Base-by-base conservation (phyloP, 1,284 basidiomycete genomes). In the Rhodotorula glutinis region DNA sequence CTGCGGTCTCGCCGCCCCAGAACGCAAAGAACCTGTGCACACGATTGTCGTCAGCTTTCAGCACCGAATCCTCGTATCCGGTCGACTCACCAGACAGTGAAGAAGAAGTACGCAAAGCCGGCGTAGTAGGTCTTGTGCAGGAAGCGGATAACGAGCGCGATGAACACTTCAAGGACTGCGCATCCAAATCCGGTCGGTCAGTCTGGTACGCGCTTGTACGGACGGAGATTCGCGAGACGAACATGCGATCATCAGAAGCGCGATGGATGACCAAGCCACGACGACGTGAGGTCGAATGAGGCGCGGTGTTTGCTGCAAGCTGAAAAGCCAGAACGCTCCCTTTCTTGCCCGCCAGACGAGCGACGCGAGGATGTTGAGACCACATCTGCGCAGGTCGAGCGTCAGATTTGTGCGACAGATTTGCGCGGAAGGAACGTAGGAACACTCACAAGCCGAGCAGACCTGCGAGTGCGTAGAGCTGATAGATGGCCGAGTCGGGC, bases 21-120 rank as follows among this genome's bases (percentile, higher is more conserved):
- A 58, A 67, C n/a, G 58, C 53, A 11, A 56, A 17, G 11, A 43
- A 14, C 62, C 66, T 67, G n/a, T n/a, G n/a, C n/a, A n/a, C n/a
- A n/a, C n/a, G n/a, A n/a, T n/a, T n/a, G n/a, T n/a, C n/a, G n/a
- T n/a, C n/a, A n/a, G n/a, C n/a, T n/a, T n/a, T n/a, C n/a, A n/a
- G n/a, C n/a, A n/a, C n/a, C n/a, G n/a, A n/a, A n/a, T n/a, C n/a
- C n/a, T n/a, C n/a, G n/a, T n/a, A n/a, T n/a, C n/a, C n/a, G n/a
- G n/a, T n/a, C n/a, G n/a, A n/a, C 61, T 40, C 3, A 67, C 57
- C 57, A 60, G 7, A 60, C 47, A 17, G 59, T 53, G 8, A 60
- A 17, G 10, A 66, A 21, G 13, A 33, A 52, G 33, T 47, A 66
- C 0, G 27, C 61, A 13, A 59, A 56, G 7, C 38, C 25, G 0